phyloP scores from a whole-genome alignment of 2,329 filamentous ascomycete species.

The Teratosphaeriaceae sp. region DNA sequence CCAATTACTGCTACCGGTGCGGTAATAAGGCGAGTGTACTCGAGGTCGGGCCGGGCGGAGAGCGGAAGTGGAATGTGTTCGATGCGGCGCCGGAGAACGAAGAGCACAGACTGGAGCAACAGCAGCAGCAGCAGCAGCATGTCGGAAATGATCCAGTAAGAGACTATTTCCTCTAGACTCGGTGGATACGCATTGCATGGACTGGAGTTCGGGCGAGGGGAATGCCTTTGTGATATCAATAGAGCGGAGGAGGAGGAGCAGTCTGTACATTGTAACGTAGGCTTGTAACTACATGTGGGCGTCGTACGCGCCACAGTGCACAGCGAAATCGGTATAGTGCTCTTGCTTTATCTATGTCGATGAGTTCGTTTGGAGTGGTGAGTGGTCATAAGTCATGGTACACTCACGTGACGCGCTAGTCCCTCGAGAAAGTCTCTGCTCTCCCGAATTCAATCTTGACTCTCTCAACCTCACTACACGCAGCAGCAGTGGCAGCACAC shows the following conservation, averaged over 20 bases:
- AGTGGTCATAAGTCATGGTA: too few species aligned
- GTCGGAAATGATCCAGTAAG: slow-evolving; percentile 65
- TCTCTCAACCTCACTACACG: not conserved
- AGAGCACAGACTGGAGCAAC: slow-evolving; percentile 71
- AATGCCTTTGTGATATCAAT: slow-evolving; percentile 1
- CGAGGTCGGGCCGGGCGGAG: slow-evolving; percentile 88
- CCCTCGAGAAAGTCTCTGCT: too few species aligned
- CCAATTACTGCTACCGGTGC: slow-evolving; percentile 65
- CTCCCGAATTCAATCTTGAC: too few species aligned
- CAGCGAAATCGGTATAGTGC: too few species aligned
- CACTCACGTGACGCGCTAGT: too few species aligned
- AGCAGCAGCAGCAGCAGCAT: slow-evolving; percentile 58
- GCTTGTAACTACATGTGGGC: too few species aligned
- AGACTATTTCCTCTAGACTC: slow-evolving; percentile 51
- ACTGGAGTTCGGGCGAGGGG: not conserved
- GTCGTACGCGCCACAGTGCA: too few species aligned
- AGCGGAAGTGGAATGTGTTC: slow-evolving; percentile 96
- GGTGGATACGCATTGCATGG: not conserved
- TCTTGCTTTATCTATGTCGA: too few species aligned
- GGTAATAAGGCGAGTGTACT: slow-evolving; percentile 96
- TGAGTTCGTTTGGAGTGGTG: too few species aligned
- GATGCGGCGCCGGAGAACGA: slow-evolving; percentile 96
- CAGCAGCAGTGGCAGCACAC: not conserved
- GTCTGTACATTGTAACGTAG: too few species aligned
- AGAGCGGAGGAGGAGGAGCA: not conserved